Base-by-base conservation (phyloP, 176 grass and related monocot species). In the Phyllostachys edulis region DNA sequence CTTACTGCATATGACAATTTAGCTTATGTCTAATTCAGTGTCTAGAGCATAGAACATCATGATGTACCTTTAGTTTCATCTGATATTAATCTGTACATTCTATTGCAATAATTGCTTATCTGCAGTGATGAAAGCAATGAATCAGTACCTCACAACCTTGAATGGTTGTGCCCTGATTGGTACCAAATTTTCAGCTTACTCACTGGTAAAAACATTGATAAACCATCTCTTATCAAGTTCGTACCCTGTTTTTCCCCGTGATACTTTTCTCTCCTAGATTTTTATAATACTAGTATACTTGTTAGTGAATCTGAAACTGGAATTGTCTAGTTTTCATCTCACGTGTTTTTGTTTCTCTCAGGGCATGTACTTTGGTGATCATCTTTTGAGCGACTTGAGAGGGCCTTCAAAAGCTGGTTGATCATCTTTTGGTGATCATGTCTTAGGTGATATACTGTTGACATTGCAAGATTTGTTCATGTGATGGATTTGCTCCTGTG, bases 41-140 rank as follows among this genome's bases (percentile, higher is more conserved):
- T 79, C 38, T 72, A 66, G 36, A 79, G 24, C 18, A 24, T 84
- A 63, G 4, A 65, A 73, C 20, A 66, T 80, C 34, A 34, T 55
- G 26, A 3, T 69, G 27, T 21, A 20, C 61, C 49, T 45, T n/a
- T 41, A 60, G 14, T 84, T 57, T 74, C n/a, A 18, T 82, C 10
- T 34, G 15, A 77, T 82, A 60, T 69, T 20, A 8, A 49, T 69
- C 9, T 4, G 14, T 56, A 34, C 66, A 32, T 83, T 38, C 36
- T 69, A 18, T 69, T 49, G 15, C 54, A 59, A 73, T 62, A 16
- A 52, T 62, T 74, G 49, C 12, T 57, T 17, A 45, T 74, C 26
- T 7, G 56, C 37, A 45, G 49, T 77, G 49, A 44, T 67, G 50
- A 36, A 67, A 85, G 18, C 24, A 46, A 18, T 56, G 15, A 64